Base-by-base conservation (phyloP, 345 rosid genomes). In the Cardamine resedifolia region DNA sequence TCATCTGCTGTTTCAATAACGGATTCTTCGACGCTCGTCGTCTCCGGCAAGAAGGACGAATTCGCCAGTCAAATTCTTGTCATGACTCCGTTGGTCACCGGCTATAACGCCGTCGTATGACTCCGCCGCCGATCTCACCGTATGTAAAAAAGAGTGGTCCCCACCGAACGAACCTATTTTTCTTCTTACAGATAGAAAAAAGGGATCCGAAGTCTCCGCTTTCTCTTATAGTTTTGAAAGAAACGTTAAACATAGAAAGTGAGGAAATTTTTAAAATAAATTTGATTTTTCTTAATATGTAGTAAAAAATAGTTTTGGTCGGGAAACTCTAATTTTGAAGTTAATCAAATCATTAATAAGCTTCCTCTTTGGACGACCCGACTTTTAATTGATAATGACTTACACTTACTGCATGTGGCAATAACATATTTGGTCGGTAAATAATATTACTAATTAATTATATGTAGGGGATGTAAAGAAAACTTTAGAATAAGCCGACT, bases 121-220 rank as follows among this genome's bases (percentile, higher is more conserved):
- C 57, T 59, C 68, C 39, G 21, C 71, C 75, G 58, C 55, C 57
- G 67, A 70, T 70, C 26, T 48, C 62, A 70, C 48, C 60, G 58
- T 10, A 52, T 34, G 69, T 52, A 43, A 18, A 47, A 47, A 73
- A 16, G 34, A 73, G 77, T 73, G 77, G 70, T 39, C 64, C 18
- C 77, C 56, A 53, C 56, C 41, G 47, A 75, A 59, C 27, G 44
- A 31, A 48, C 24, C 64, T 52, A 36, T 62, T 36, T 56, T 57
- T 63, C 58, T 62, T 70, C 45, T 76, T 55, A 56, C 48, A 53
- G 56, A 70, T 58, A 34, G 7, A 34, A 49, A 56, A 56, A 76
- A 70, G 30, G 79, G 60, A 71, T 77, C 80, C 76, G 63, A 77
- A 70, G 80, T 71, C 71, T 76, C 52, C 39, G 80, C 80, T 57